Evolutionary conservation across 2,329 filamentous ascomycete species (phyloP).

Genomic region (Curvularia verruculosa): DNA sequence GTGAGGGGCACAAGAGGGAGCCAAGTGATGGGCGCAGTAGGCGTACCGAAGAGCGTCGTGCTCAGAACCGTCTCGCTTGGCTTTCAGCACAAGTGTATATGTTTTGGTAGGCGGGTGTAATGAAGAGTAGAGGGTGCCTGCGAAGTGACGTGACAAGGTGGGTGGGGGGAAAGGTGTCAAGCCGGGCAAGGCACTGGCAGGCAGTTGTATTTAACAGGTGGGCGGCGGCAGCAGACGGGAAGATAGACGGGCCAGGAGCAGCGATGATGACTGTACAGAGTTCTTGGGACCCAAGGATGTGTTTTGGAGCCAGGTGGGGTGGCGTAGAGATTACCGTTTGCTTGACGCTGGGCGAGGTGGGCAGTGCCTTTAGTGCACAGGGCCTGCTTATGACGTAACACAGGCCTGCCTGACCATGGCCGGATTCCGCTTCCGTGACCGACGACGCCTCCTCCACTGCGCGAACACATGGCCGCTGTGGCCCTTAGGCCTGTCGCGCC

Average conservation of each 20-base stretch:
- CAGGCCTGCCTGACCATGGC: constrained; percentile 18
- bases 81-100: constrained; percentile 21
- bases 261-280: constrained; percentile 25
- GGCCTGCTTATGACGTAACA: constrained; percentile 19
- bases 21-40: constrained; percentile 1
- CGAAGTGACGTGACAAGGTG: constrained; percentile 32
- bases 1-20: constrained; percentile 15
- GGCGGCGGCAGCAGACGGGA: constrained; percentile 12
- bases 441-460: not conserved
- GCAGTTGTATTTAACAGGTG: constrained; percentile 29
- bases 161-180: constrained; percentile 21
- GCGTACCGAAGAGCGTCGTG: constrained; percentile 29
- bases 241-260: not conserved
- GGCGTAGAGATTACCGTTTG: constrained; percentile 29
- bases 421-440: not conserved
- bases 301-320: constrained; percentile 18
- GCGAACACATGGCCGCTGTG: not conserved
- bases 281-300: constrained; percentile 25
- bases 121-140: constrained; percentile 33
- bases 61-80: constrained; percentile 20
- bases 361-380: constrained; percentile 12
- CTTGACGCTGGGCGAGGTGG: constrained; percentile 24
- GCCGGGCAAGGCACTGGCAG: constrained; percentile 24
- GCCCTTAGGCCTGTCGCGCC: constrained; percentile 1
- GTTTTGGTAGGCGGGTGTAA: constrained; percentile 27